Evolutionary conservation across 805 yeast genomes (phyloP), one percentile per base, ranked within the genome.

Genomic region (Wickerhamiella nectarea): DNA sequence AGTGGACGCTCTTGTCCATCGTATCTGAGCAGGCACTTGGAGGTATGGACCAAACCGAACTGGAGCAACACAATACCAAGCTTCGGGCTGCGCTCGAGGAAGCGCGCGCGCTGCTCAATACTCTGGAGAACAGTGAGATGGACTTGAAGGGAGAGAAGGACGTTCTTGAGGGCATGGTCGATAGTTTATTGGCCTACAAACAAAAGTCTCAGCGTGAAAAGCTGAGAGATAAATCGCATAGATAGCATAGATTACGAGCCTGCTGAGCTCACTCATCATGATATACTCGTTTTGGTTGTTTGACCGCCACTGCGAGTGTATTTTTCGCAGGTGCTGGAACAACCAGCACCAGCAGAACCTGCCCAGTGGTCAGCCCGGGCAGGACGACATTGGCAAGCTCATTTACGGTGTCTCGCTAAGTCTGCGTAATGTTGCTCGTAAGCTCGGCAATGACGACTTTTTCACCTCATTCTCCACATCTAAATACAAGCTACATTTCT

Each of bases 271-370:
- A 8, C 8, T 19, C 22, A 17, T 5, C 18, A 55, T 54, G 33
- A 76, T 86, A 37, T 78, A 79, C 64, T 82, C 95, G 9, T 80
- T 87, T 57, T 83, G 86, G 82, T 74, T 89, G 44, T 89, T 80
- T 58, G 96, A 89, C 59, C 72, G 91, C 58, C 96, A 89, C 63
- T 83, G 96, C 53, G 78, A 80, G 50, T 87, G 97, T 60, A 76
- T 89, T 15, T 89, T 75, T 62, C 74, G 74, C 49, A 67, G 93
- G 43, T 93, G 83, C 58, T 87, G 79, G 78, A 55, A 58, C 38
- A 14, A 41, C 37, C 12, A 28, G 26, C 26, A 42, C 37, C 43
- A 50, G 60, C 33, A 72, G 71, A 2, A 58, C 68, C 0, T 60
- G 63, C 29, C 79, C 78, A 34, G 25, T 2, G 38, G 38, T 3